phyloP scores from a whole-genome alignment of 192 early-diverging fungal species.

The Dissophora globulifera region DNA sequence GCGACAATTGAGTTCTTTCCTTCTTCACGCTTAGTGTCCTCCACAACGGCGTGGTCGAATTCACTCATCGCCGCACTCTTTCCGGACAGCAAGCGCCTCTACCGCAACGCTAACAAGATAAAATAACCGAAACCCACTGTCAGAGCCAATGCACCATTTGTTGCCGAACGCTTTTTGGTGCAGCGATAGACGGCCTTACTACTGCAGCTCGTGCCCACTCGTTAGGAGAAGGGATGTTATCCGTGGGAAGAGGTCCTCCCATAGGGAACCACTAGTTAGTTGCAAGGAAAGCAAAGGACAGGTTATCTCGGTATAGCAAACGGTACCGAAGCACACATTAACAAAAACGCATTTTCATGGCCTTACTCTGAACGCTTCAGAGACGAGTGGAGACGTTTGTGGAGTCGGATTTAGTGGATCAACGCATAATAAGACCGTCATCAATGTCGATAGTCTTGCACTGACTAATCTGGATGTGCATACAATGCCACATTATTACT shows the following conservation, averaged over 20 bases:
- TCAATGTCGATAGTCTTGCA: conserved; percentile 20
- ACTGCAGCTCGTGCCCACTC: conserved; percentile 1
- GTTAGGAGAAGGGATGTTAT: conserved; percentile 9
- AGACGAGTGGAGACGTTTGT: conserved; percentile 4
- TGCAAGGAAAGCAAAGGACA: no score
- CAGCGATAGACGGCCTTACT: conserved; percentile 6
- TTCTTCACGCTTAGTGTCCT: conserved; percentile 23
- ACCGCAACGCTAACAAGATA: background rate
- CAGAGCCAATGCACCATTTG: no score
- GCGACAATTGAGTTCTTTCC: conserved; percentile 41
- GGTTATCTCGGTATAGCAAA: background rate
- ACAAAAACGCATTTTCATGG: background rate
- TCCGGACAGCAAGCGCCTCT: conserved; percentile 24
- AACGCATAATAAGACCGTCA: conserved; percentile 22
- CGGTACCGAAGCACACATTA: background rate
- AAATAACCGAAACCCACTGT: background rate
- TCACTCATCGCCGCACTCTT: conserved; percentile 18
- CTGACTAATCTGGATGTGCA: background rate
- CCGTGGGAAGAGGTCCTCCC: background rate
- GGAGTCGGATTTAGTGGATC: conserved; percentile 14
- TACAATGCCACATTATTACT: no score
- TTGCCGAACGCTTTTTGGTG: background rate
- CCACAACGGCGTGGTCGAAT: conserved; percentile 34
- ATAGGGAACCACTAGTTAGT: conserved; percentile 10
- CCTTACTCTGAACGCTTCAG: conserved; percentile 9